These are phyloP conservation scores for Neonectria ditissima DNA, from an alignment of 2,329 filamentous ascomycete species.

Conservation along the genomic window DNA sequence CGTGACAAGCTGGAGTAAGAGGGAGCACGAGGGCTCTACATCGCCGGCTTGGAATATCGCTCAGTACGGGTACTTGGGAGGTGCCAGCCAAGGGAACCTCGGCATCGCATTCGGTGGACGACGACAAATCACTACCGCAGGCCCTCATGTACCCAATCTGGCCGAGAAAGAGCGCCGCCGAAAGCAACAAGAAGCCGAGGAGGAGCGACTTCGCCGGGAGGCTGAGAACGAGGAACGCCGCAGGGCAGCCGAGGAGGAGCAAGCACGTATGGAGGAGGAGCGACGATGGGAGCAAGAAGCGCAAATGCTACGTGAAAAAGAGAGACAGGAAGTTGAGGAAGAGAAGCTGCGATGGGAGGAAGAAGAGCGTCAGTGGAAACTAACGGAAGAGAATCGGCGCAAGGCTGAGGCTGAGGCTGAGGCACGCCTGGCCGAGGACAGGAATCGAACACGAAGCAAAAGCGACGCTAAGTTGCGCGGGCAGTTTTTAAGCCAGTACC, in stretches of 20 bases:
- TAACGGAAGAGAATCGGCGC: constrained; percentile 78
- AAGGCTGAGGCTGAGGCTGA: constrained; percentile 81
- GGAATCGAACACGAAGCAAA: constrained; percentile 69
- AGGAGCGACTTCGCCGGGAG: constrained; percentile 67
- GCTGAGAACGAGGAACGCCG: constrained; percentile 65
- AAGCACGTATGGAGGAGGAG: constrained; percentile 72
- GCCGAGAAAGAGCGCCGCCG: constrained; percentile 84
- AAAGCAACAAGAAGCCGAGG: constrained; percentile 68
- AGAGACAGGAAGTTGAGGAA: constrained; percentile 71
- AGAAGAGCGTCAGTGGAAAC: constrained; percentile 80
- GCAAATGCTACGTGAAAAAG: constrained; percentile 67
- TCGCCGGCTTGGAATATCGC: constrained; percentile 97
- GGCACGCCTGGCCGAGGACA: constrained; percentile 73
- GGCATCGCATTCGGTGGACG: constrained; percentile 92
- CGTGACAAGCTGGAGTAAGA: constrained; percentile 92
- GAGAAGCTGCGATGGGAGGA: constrained; percentile 83
- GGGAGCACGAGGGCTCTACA: constrained; percentile 81
- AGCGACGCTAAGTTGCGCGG: constrained; percentile 80
- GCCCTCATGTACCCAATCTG: constrained; percentile 81
- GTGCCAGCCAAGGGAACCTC: constrained; percentile 94
- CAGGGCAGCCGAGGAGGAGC: constrained; percentile 68
- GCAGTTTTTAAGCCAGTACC: constrained; percentile 89
- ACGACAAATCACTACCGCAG: constrained; percentile 89
- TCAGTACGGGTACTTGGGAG: constrained; percentile 98
- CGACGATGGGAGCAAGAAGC: constrained; percentile 75